Evolutionary conservation across 805 yeast species (phyloP).

Genomic region (Ogataea haglerorum): DNA sequence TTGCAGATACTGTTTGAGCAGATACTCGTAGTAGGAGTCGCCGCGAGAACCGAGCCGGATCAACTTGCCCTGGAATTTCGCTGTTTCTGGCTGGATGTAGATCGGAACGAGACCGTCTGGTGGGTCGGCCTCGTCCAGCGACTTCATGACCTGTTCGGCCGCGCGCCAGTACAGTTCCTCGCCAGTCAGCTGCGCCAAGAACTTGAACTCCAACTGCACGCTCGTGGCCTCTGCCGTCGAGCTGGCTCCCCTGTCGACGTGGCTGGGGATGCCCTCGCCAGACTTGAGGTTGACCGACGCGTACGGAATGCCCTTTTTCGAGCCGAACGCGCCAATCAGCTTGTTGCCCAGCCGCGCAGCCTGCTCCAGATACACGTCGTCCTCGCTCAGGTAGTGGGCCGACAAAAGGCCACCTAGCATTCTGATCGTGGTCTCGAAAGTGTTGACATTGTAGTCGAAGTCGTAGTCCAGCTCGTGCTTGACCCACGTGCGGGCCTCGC

Average conservation of each 20-base stretch:
- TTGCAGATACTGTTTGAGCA: conserved; percentile 80
- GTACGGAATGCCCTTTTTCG: conserved; percentile 69
- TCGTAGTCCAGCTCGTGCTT: conserved; percentile 63
- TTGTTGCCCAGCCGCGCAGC: conserved; percentile 80
- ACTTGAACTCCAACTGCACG: conserved; percentile 82
- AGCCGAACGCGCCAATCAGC: conserved; percentile 63
- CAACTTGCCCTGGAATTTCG: conserved; percentile 56
- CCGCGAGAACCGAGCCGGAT: conserved; percentile 90
- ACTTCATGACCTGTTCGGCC: conserved; percentile 69
- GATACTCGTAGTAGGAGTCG: conserved; percentile 88
- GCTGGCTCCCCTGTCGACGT: conserved; percentile 71
- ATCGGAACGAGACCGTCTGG: conserved; percentile 81
- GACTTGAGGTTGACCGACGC: conserved; percentile 71
- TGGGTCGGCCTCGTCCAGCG: conserved; percentile 62
- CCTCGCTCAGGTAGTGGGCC: conserved; percentile 68
- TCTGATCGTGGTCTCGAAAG: conserved; percentile 91
- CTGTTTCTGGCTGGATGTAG: conserved; percentile 70
- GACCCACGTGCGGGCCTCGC: conserved; percentile 72
- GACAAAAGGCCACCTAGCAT: conserved; percentile 92
- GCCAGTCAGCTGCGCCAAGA: conserved; percentile 75
- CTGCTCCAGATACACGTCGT: conserved; percentile 68
- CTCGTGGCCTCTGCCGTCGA: conserved; percentile 91
- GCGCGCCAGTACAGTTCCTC: conserved; percentile 74
- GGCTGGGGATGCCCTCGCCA: conserved; percentile 57
- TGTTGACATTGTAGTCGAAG: conserved; percentile 71